Evolutionary conservation across 2,329 filamentous ascomycete genomes (phyloP).

Genomic region (Fusarium sp.): DNA sequence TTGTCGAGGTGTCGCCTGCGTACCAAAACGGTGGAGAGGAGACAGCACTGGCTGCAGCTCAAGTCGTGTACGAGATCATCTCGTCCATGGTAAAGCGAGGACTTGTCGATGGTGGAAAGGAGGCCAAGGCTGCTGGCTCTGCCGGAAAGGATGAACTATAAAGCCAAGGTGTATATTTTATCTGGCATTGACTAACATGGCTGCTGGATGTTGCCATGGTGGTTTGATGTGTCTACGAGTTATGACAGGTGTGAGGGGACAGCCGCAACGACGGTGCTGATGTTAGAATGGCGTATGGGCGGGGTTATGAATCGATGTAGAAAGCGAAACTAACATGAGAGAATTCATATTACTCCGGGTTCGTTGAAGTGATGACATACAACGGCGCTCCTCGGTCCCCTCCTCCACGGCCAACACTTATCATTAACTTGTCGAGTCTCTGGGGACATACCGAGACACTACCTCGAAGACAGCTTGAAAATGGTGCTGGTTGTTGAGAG

Average conservation of each 20-base stretch:
- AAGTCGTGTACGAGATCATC: slow-evolving; percentile 88
- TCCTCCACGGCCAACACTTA: background rate
- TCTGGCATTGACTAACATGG: background rate
- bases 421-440: background rate
- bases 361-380: background rate
- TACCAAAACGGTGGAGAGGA: slow-evolving; percentile 86
- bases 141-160: slow-evolving; percentile 53
- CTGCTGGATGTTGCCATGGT: background rate
- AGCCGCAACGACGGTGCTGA: background rate
- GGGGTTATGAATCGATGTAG: background rate
- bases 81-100: slow-evolving; percentile 77
- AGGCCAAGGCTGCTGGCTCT: slow-evolving; percentile 41
- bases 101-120: slow-evolving; percentile 53
- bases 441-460: background rate
- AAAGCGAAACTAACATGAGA: background rate
- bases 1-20: slow-evolving; percentile 86
- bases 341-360: background rate
- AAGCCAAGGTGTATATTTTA: background rate
- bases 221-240: slow-evolving; percentile 16
- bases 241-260: slow-evolving; percentile 4
- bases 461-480: background rate
- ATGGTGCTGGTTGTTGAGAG: background rate
- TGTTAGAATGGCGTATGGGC: background rate
- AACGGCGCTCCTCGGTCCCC: too few species aligned
- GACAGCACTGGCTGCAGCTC: slow-evolving; percentile 84